Evolutionary conservation across 305 asterid genomes (phyloP).

Genomic region (Euphrasia arctica): DNA sequence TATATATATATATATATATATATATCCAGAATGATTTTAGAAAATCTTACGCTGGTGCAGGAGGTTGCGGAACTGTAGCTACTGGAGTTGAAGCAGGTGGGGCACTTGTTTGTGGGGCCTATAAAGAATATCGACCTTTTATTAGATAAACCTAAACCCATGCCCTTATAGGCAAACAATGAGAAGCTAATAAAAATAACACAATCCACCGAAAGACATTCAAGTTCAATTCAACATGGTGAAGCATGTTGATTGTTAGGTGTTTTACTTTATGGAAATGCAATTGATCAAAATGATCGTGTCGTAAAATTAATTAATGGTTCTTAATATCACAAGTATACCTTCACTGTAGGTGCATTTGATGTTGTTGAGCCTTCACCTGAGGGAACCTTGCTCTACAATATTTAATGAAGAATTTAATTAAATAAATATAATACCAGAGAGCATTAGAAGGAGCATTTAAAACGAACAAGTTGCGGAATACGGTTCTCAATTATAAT

Average conservation of each 20-base stretch:
- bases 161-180: conserved; percentile 11
- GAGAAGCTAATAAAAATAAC: not conserved
- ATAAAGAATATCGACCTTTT: conserved; percentile 17
- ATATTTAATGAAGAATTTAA: conserved; percentile 21
- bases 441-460: conserved; percentile 2
- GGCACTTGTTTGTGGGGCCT: conserved; percentile 58
- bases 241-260: not conserved
- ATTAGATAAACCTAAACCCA: conserved; percentile 13
- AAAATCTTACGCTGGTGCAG: conserved; percentile 40
- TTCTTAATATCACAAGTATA: conserved; percentile 10
- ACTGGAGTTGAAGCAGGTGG: conserved; percentile 41
- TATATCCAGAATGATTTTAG: conserved; percentile 5
- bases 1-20: not conserved
- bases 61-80: conserved; percentile 35
- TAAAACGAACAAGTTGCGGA: not conserved
- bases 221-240: conserved; percentile 3
- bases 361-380: conserved; percentile 65
- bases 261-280: too few species aligned
- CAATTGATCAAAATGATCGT: not conserved
- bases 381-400: conserved; percentile 47
- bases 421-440: conserved; percentile 9
- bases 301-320: not conserved
- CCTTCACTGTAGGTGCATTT: conserved; percentile 49
- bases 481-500: not conserved
- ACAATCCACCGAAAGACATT: not conserved